Base-by-base conservation (phyloP, 257 asterid genomes). In the Avicennia marina region DNA sequence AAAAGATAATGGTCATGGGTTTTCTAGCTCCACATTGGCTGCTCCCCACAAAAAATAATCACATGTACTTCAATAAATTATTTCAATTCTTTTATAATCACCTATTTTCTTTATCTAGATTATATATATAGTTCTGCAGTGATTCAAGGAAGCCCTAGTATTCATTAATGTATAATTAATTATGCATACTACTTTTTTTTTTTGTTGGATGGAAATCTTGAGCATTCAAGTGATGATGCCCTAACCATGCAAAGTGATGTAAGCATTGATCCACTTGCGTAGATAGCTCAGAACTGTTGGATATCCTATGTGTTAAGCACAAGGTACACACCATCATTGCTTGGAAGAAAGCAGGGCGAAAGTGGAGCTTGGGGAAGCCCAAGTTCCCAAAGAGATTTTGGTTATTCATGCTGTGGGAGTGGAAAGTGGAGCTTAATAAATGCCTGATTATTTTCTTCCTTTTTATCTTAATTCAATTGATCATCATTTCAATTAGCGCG, bases 301-400 rank as follows among this genome's bases (percentile, higher is more conserved):
- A 66, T 6, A 68, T 70, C 65, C 66, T 21, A 52, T 41, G 9
- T 36, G 72, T 58, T 60, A 62, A 70, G 71, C 80, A 62, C 15
- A 63, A 70, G 74, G 72, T 54, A 66, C 71, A 44, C 29, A 62
- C 57, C 48, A 75, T 65, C 75, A 68, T 68, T 77, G 72, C 66
- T 65, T 31, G 74, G 40, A 62, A 60, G 74, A 72, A 72, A 71
- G 67, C 62, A 71, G 60, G 29, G 50, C 40, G 61, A 61, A 42
- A 68, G 85, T 71, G 72, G 83, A 59, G 76, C 75, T 70, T 60
- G 57, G 78, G 58, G 86, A 75, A 86, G 83, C 83, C 93, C 90
- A 88, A 82, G 66, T 85, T 73, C 88, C 91, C 52, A 75, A 78
- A 76, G 86, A 77, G 84, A 82, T 85, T n/a, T n/a, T n/a, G n/a